These are phyloP conservation scores for Musa acuminata DNA, from an alignment of 176 grass and related monocot genomes.

Conservation along the genomic window DNA sequence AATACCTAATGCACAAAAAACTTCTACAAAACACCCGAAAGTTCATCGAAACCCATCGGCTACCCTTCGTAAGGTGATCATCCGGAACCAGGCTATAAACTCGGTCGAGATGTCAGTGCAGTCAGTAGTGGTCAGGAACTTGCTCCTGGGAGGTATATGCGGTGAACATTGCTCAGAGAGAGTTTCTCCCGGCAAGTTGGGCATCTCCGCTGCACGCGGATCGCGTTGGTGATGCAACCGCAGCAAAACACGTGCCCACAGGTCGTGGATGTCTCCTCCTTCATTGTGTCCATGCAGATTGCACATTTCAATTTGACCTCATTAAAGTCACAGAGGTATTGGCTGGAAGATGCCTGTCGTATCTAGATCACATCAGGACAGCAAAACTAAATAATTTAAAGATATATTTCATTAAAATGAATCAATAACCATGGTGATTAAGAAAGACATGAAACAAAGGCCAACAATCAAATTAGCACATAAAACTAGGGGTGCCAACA, in stretches of 20 bases:
- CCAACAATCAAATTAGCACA: neutral
- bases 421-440: neutral
- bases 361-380: neutral
- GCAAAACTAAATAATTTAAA: neutral
- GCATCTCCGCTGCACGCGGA: conserved; percentile 8
- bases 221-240: conserved; percentile 8
- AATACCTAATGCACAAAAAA: neutral
- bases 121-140: neutral
- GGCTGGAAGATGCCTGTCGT: conserved; percentile 7
- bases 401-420: neutral
- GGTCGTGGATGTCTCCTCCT: conserved; percentile 14
- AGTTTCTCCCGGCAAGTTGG: conserved; percentile 10
- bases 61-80: neutral
- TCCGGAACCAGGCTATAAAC: too few relatives aligned
- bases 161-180: neutral
- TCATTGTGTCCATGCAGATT: conserved; percentile 14
- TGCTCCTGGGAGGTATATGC: conserved; percentile 19
- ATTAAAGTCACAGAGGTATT: neutral
- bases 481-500: too few relatives aligned
- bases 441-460: too few relatives aligned
- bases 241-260: conserved; percentile 17
- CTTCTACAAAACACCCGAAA: neutral
- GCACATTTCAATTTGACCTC: conserved; percentile 14
- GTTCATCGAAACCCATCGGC: neutral
- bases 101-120: neutral